A percentile compares a stretch with the other conserved stretches of the same genome.
Evolutionary conservation across 163 green algal species (phyloP).

Genomic region (Prototheca stagnorum): DNA sequence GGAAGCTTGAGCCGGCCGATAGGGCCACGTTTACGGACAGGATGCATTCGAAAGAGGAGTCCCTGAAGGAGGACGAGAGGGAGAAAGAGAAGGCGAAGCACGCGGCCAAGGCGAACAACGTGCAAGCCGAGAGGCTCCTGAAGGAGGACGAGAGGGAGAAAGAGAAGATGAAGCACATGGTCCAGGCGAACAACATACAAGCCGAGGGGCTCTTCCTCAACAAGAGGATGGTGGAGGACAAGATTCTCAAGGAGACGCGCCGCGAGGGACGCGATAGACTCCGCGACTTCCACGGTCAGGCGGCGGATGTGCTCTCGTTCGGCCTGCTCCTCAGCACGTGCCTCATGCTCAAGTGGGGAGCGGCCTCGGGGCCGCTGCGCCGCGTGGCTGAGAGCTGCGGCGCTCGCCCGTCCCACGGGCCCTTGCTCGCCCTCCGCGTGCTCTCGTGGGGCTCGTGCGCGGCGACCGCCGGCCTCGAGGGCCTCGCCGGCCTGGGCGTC

Average conservation of each 20-base stretch:
- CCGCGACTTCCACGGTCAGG: conserved; percentile 3
- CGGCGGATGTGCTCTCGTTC: conserved; percentile 7
- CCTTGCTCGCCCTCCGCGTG: conserved; percentile 1
- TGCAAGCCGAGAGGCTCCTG: too few relatives aligned
- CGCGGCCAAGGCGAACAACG: too few relatives aligned
- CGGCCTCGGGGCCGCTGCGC: neutral
- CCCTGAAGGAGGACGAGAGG: too few relatives aligned
- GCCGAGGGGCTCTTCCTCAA: too few relatives aligned
- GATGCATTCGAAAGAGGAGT: too few relatives aligned
- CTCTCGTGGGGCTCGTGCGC: neutral
- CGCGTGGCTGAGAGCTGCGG: conserved; percentile 4
- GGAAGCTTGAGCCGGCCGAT: too few relatives aligned
- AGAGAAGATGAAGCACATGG: too few relatives aligned
- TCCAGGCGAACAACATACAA: too few relatives aligned
- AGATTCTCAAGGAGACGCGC: neutral
- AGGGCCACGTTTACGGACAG: too few relatives aligned
- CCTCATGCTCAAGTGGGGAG: conserved; percentile 4
- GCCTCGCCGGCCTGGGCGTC: neutral
- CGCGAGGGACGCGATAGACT: neutral
- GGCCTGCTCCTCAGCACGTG: conserved; percentile 8
- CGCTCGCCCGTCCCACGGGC: neutral
- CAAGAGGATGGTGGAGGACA: conserved; percentile 1
- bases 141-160: too few relatives aligned
- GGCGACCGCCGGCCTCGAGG: neutral
- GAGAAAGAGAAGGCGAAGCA: too few relatives aligned